Evolutionary conservation across 2,329 filamentous ascomycete genomes (phyloP), one percentile per base, ranked within the genome.

Genomic region (Penicillium olsonii): DNA sequence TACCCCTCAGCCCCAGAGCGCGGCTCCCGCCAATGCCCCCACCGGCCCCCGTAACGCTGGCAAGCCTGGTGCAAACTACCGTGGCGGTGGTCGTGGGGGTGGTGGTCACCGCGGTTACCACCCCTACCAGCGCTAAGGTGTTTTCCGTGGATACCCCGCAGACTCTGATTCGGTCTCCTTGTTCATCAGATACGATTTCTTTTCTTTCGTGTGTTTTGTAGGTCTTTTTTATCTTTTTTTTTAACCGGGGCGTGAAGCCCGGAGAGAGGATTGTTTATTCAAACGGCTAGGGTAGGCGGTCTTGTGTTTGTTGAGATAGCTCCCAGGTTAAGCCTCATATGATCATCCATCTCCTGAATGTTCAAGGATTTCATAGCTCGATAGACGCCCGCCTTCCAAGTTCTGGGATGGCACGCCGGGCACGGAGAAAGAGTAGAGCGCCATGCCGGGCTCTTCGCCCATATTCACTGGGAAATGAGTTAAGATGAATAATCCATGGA

Each of bases 1-100:
- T 42, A 74, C 72, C n/a, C 68, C 72, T 5, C 72, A 75, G 45
- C 73, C 74, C 15, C 73, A 74, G 44, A 73, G 74, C 48, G 71
- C 76, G 7, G 83, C 85, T 12, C 90, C 90, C 17, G 86, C 88
- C 5, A 90, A 90, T 66, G 90, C 94, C 5, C 94, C 94, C 0
- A 99, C 94, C 0, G 94, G 94, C 0, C 94, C 94, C 4, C 95
- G 95, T 80, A 99, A 97, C 64, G 90, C 92, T 1, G 92, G 92
- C 20, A 88, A 87, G 66, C 90, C 92, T 1, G 91, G 92, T 14
- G 90, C 90, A 2, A 96, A 96, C 73, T 97, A 96, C 70, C 87
- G 92, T 34, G 92, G 94, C 45, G 92, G 92, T 43, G 90, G 92
- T 15, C 79, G 90, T 53, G 88, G 89, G 51, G 83, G 84, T 41